Base-by-base conservation (phyloP, 257 asterid genomes). In the Leptodermis oblonga region DNA sequence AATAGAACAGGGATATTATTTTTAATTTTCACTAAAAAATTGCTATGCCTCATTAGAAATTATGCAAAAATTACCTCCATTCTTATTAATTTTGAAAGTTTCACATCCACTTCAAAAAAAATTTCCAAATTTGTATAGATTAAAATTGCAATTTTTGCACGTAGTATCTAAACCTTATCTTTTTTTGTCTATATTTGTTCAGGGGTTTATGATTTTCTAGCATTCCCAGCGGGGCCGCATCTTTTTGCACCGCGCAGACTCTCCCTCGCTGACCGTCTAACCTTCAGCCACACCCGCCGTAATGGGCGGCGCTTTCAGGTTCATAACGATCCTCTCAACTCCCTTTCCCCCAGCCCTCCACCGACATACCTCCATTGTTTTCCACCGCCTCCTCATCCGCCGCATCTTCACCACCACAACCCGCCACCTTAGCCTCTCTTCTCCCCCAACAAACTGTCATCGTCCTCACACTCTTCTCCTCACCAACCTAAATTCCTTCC, bases 221-320 rank as follows among this genome's bases (percentile, higher is more conserved):
- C 65, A 59, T 14, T 59, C 31, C 25, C 20, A 13, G 25, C 61
- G 20, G 3, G 36, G 61, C 69, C 42, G 54, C 31, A 58, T 78
- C 76, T 61, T 69, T 78, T 71, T 54, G 77, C 70, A 45, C 51
- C 17, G 66, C 13, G 68, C 62, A 7, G 30, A 78, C 75, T 37
- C 70, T 17, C 41, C 14, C 73, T 39, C 67, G 9, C 11, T 51
- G 7, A 51, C 56, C 5, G 52, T 12, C 18, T 18, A 3, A 14
- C 26, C 31, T n/a, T 2, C 28, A 12, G 15, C 48, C 30, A 33
- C 31, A 0, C 7, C 80, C 76, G 81, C 79, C 77, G 72, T 18
- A 51, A 90, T 90, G 97, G 83, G 89, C 83, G 90, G 92, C 85
- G 88, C 90, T 26, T 82, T 87, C 77, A 84, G 88, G 85, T 83